phyloP scores from a whole-genome alignment of 306 rosid species.

The Cyclanthera cordifolia region DNA sequence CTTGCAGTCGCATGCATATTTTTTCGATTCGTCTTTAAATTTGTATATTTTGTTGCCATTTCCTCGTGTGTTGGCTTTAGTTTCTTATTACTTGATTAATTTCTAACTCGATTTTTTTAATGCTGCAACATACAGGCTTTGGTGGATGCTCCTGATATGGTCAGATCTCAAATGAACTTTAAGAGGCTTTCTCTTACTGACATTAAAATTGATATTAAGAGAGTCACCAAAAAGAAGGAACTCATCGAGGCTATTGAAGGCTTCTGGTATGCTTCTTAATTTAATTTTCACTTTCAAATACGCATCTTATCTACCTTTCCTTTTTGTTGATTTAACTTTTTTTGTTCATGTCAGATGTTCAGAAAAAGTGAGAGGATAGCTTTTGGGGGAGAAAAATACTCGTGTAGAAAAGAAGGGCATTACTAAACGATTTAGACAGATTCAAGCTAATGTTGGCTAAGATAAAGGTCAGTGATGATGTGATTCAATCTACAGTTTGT shows the following conservation, averaged over 20 bases:
- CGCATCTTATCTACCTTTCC: not conserved
- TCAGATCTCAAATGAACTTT: constrained; percentile 39
- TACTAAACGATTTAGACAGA: constrained; percentile 40
- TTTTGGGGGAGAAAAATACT: constrained; percentile 46
- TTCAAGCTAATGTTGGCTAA: constrained; percentile 48
- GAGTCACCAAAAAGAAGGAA: constrained; percentile 38
- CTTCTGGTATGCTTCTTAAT: constrained; percentile 22
- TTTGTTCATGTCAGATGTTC: constrained; percentile 25
- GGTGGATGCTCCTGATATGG: constrained; percentile 44
- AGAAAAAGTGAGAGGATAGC: constrained; percentile 47
- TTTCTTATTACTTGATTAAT: not conserved
- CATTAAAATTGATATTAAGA: constrained; percentile 34
- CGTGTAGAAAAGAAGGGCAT: constrained; percentile 37
- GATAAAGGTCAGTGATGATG: constrained; percentile 25
- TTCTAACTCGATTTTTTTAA: not conserved
- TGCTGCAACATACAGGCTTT: constrained; percentile 22
- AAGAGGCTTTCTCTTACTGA: constrained; percentile 44
- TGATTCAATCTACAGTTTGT: not conserved
- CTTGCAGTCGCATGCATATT: not conserved
- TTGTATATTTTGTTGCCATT: not conserved
- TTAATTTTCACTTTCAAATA: not conserved
- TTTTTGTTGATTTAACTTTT: not conserved
- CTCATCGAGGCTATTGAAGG: constrained; percentile 37
- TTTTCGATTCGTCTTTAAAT: not conserved
- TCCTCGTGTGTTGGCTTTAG: not conserved